A percentile compares a stretch with the other conserved stretches of the same genome.
These are phyloP conservation scores for Crithidia expoeki DNA, from an alignment of 208 protist genomes.

Conservation along the genomic window DNA sequence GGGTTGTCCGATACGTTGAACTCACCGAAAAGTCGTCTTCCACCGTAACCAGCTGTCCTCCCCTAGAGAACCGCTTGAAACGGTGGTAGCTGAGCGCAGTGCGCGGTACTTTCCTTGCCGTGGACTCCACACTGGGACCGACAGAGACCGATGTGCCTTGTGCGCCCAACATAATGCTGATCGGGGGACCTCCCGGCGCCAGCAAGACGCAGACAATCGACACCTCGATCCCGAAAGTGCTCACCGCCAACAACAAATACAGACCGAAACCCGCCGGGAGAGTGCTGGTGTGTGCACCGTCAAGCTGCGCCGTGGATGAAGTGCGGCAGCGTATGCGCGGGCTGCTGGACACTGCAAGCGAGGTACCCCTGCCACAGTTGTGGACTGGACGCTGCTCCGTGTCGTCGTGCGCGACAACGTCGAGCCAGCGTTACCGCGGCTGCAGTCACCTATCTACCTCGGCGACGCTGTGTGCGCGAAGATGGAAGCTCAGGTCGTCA, in stretches of 20 bases:
- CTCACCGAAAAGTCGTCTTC: neutral
- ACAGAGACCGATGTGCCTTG: too few relatives aligned
- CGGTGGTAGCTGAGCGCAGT: constrained; percentile 62
- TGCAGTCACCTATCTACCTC: constrained; percentile 59
- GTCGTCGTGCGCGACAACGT: constrained; percentile 72
- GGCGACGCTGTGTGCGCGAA: constrained; percentile 71
- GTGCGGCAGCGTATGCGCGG: constrained; percentile 75
- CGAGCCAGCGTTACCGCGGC: constrained; percentile 56
- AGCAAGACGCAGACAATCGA: constrained; percentile 92
- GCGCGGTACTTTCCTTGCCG: constrained; percentile 43
- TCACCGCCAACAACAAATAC: constrained; percentile 43
- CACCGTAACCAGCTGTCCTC: neutral
- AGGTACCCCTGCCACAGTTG: constrained; percentile 42
- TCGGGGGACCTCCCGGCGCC: constrained; percentile 90
- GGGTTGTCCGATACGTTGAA: constrained; percentile 18
- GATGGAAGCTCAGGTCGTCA: too few relatives aligned
- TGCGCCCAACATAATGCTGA: constrained; percentile 62
- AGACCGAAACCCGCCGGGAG: constrained; percentile 19
- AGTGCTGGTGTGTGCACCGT: constrained; percentile 83
- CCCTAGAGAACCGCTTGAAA: constrained; percentile 48
- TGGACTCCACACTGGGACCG: constrained; percentile 8
- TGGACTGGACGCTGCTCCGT: too few relatives aligned
- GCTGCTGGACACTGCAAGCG: too few relatives aligned
- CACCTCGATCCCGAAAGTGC: constrained; percentile 61
- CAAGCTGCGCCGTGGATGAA: constrained; percentile 89